Percentiles rank a stretch among this genome's conserved stretches.
Evolutionary conservation across 2,329 filamentous ascomycete species (phyloP).

Genomic region (Penicillium hordei): DNA sequence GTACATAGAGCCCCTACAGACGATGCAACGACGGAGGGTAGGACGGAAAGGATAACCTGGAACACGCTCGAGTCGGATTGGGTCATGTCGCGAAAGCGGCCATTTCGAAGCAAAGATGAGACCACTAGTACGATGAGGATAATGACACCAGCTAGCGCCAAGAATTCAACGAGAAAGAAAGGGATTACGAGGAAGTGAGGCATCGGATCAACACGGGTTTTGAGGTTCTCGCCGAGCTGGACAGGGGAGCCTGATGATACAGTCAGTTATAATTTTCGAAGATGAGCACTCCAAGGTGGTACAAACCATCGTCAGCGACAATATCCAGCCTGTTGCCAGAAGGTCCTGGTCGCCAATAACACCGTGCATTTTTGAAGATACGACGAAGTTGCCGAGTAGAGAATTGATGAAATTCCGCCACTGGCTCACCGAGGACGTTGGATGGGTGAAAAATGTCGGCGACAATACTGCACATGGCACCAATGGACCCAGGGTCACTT

Average conservation of each 20-base stretch:
- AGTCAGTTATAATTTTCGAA: conserved; percentile 3
- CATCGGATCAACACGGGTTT: conserved; percentile 30
- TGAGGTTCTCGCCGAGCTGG: conserved; percentile 25
- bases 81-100: conserved; percentile 32
- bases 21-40: conserved; percentile 36
- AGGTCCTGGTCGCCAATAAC: conserved; percentile 31
- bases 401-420: conserved; percentile 33
- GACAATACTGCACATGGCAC: conserved; percentile 37
- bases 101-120: conserved; percentile 30
- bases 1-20: conserved; percentile 34
- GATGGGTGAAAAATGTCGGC: conserved; percentile 31
- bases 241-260: conserved; percentile 23
- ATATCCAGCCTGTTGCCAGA: conserved; percentile 32
- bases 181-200: conserved; percentile 38
- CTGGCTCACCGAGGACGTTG: conserved; percentile 30
- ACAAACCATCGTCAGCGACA: conserved; percentile 30
- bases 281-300: background rate
- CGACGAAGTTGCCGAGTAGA: conserved; percentile 35
- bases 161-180: conserved; percentile 37
- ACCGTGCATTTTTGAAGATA: conserved; percentile 30
- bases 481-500: conserved; percentile 36
- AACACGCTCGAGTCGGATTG: conserved; percentile 35
- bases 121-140: conserved; percentile 33
- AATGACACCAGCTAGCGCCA: conserved; percentile 33
- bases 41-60: conserved; percentile 33